Evolutionary conservation across 768 basidiomycete genomes (phyloP), one percentile per base, ranked within the genome.

Genomic region (Hemileccinum rubropunctum): DNA sequence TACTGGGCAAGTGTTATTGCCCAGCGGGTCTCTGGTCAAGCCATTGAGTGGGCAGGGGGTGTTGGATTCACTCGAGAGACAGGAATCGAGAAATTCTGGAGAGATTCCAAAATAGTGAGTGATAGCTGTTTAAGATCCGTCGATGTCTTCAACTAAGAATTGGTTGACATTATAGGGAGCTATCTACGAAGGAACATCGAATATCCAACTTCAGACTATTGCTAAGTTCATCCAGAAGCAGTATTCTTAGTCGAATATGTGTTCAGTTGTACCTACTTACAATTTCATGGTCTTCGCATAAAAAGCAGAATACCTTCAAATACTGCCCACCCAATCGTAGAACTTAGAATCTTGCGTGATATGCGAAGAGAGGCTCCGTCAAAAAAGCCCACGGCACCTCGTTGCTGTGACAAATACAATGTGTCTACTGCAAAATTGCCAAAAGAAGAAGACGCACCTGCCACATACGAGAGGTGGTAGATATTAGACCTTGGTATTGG

Each of bases 11-110:
- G 91, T 52, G 79, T 88, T 18, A 82, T 99, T 6, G 97, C 97
- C 13, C 90, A 95, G 70, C 76, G 78, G 37, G 94, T 97, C 2
- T 79, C 86, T 10, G 93, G 95, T 7, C 71, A 77, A 37, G 95
- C 95, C 15, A 98, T 98, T 56, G 95, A 98, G 68, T 98, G 95
- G 95, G 84, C 86, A 1, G 97, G 94, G 36, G 95, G 94, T 1
- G 78, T 92, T 42, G 95, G 93, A 0, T 95, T 90, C 71, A 95
- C 93, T 46, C 73, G 93, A 45, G 94, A 98, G 73, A 90, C 91
- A 1, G 94, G 93, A 4, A 88, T 98, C 55, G 97, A 98, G 75
- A 98, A 98, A 74, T 95, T 74, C 65, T 95, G 91, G 91, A 73
- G 95, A 52, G 95, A 98, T 69, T 94, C 92, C 6, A 98, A 97